Base-by-base conservation (phyloP, 2,329 filamentous ascomycete genomes). In the Cryphonectria carpinicola region DNA sequence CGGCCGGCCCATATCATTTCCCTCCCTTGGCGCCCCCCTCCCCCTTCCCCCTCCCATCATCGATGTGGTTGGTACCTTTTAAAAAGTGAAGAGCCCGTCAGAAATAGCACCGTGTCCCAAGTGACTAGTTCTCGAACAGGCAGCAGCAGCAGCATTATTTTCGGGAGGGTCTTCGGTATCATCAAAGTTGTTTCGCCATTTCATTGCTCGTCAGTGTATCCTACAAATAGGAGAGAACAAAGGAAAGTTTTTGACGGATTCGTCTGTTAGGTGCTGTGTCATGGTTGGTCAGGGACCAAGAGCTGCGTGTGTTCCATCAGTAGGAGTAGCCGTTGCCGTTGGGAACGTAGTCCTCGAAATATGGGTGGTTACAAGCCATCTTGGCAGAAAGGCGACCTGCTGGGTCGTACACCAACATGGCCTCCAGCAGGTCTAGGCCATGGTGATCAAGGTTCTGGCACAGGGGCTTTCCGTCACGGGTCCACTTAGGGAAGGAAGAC, bases 401-500 rank as follows among this genome's bases (percentile, higher is more conserved):
- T 6, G 93, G 93, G 80, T 97, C 93, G 78, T 95, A 97, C 72
- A 94, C 90, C 54, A 97, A 88, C 82, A 96, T 88, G 75, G 84
- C 81, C 76, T 88, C 86, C 32, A 89, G 81, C 28, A 93, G 85
- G 72, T 93, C 89, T n/a, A 92, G 84, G 43, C 91, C 91, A 19
- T 85, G 80, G 4, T 92, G 88, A 76, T 95, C 93, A 39, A 97
- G 86, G 62, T 86, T 90, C 35, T 88, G 86, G 76, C 94, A 92
- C 39, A 95, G 84, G 60, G 87, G 84, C 68, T 86, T 85, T 70
- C 87, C 84, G 77, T 93, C 91, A 71, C 92, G 90, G 74, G 86
- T 85, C 94, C 94, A 97, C 82, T 95, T 95, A 73, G 93, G 93
- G 82, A 97, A 97, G 6, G 92, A 93, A 25, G 91, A 80, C 82